Percentiles rank a stretch among this genome's conserved stretches.
Evolutionary conservation across 768 basidiomycete genomes (phyloP).

Genomic region (Collybiopsis confluens): DNA sequence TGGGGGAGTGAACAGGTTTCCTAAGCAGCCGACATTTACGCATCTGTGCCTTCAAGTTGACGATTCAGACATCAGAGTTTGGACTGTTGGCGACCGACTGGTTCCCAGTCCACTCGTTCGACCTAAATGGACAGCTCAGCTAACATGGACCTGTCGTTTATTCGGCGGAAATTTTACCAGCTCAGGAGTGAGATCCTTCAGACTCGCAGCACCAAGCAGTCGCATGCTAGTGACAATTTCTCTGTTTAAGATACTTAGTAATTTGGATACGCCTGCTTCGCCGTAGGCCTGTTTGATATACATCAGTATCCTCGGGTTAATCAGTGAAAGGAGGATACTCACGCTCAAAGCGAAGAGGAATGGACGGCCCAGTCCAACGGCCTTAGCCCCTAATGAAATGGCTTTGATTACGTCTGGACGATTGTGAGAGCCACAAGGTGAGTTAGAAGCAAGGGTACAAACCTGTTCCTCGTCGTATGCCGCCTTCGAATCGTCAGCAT

Average conservation of each 20-base stretch:
- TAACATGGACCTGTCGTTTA: neutral
- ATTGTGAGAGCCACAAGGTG: neutral
- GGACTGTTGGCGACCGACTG: conserved; percentile 17
- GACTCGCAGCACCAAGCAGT: conserved; percentile 61
- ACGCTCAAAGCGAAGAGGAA: conserved; percentile 87
- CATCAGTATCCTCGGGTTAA: too few species aligned
- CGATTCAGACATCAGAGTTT: neutral
- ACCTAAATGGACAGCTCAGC: conserved; percentile 31
- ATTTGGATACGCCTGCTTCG: conserved; percentile 61
- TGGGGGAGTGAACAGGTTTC: too few species aligned
- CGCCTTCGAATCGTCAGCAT: conserved; percentile 28
- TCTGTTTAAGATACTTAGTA: conserved; percentile 63
- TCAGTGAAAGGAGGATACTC: conserved; percentile 18
- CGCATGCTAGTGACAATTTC: conserved; percentile 80
- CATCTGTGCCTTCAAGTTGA: too few species aligned
- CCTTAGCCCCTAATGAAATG: conserved; percentile 81
- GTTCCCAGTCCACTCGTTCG: conserved; percentile 67
- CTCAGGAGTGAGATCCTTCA: conserved; percentile 67
- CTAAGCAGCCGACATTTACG: too few species aligned
- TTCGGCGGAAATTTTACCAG: conserved; percentile 43
- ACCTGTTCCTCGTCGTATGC: conserved; percentile 77
- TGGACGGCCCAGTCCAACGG: conserved; percentile 80
- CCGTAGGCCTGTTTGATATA: conserved; percentile 71
- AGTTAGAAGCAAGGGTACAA: conserved; percentile 11
- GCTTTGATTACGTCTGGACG: conserved; percentile 79